Base-by-base conservation (phyloP, 2,329 filamentous ascomycete genomes). In the Claviceps maximensis region DNA sequence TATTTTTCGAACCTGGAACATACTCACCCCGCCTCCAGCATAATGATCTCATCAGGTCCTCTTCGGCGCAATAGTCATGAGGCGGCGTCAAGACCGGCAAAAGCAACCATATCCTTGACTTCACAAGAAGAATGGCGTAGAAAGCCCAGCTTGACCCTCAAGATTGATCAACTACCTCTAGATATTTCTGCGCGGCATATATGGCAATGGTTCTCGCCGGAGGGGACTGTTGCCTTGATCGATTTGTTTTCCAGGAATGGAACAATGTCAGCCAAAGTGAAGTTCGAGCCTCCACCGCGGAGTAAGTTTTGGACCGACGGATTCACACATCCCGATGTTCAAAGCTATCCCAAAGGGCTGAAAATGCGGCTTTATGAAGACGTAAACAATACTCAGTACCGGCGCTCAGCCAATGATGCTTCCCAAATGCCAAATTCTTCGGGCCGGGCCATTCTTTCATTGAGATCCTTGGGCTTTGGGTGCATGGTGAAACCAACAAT, bases 401-500 rank as follows among this genome's bases (percentile, higher is more conserved):
- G 5, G 3, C 49, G 10, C 27, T 42, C 49, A 8, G 7, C 13
- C 17, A 42, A 41, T 17, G n/a, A 31, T 33, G 23, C 33, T 13
- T 10, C 36, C 19, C 40, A 44, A 9, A n/a, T 29, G 44, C 25
- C 25, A 15, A 33, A 31, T 10, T 21, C 10, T 13, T 15, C 1
- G 1, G 55, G 62, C 23, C 62, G 61, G 21, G 66, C 77, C 64
- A 70, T 62, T 17, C 57, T 82, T 1, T 60, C 64, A 1, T 70
- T 76, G 2, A 59, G 63, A 1, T 69, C 67, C 0, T 60, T 89
- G 1, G 74, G 80, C 19, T 84, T 89, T 58, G 86, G 87, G 0
- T 70, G 80, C 42, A 73, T 81, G 67, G 59, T 75, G 1, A 67
- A 73, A 1, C 73, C 77, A 4, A 69, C 67, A 2, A 70, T 71